phyloP scores from a whole-genome alignment of 148 eudicot genomes.

The Drosera capensis region DNA sequence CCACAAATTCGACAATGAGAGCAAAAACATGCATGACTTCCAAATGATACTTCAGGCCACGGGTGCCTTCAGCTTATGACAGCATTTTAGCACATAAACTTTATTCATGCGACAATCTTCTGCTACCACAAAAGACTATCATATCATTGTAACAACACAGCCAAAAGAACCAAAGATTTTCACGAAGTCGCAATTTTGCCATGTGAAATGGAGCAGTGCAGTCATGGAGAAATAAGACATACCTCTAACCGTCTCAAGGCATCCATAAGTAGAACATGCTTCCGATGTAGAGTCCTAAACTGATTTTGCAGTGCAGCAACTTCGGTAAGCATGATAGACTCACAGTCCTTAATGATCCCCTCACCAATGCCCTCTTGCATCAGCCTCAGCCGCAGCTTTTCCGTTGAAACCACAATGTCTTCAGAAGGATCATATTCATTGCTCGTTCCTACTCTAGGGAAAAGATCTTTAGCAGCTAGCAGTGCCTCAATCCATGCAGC shows the following conservation, averaged over 20 bases:
- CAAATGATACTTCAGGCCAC: too few species aligned
- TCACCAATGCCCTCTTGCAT: conserved; percentile 58
- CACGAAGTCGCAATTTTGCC: too few species aligned
- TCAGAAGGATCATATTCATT: conserved; percentile 57
- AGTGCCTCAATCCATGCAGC: conserved; percentile 86
- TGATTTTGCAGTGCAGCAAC: conserved; percentile 63
- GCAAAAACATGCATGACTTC: too few species aligned
- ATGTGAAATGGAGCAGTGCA: neutral
- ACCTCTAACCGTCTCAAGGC: conserved; percentile 81
- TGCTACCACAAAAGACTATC: too few species aligned
- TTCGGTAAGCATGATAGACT: conserved; percentile 72
- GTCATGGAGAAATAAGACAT: conserved; percentile 5
- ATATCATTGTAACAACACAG: too few species aligned
- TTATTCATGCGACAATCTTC: too few species aligned
- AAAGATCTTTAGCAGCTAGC: conserved; percentile 74
- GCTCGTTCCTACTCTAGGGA: conserved; percentile 59
- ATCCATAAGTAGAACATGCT: conserved; percentile 56
- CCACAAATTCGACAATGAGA: neutral
- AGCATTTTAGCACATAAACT: too few species aligned
- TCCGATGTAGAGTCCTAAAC: conserved; percentile 52
- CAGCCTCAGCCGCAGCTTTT: conserved; percentile 55
- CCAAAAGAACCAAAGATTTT: too few species aligned
- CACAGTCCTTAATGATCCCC: conserved; percentile 61
- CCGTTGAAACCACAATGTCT: conserved; percentile 76
- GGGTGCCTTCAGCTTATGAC: too few species aligned